Conservation (phyloP, 2,329 filamentous ascomycete species). For the Curvularia verruculosa region DNA sequence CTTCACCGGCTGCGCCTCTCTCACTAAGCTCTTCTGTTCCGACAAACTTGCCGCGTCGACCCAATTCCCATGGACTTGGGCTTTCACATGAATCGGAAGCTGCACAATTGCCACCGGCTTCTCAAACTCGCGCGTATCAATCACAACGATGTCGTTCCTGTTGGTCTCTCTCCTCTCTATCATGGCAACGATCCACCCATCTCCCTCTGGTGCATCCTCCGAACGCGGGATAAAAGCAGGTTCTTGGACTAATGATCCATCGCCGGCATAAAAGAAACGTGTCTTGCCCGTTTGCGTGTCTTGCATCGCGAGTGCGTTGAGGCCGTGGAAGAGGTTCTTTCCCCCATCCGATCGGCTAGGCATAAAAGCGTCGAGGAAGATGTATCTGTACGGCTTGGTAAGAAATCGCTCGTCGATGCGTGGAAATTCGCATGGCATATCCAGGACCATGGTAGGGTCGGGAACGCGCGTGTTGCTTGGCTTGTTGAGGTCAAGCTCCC, state of each 20-base stretch:
- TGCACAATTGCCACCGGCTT: constrained; percentile 47
- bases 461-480: constrained; percentile 21
- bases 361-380: constrained; percentile 2
- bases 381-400: constrained; percentile 14
- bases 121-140: constrained; percentile 48
- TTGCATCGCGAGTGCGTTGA: constrained; percentile 17
- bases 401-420: constrained; percentile 52
- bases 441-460: constrained; percentile 41
- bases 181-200: constrained; percentile 57
- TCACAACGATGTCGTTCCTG: constrained; percentile 41
- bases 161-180: constrained; percentile 45
- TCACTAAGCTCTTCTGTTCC: not conserved
- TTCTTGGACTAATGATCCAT: constrained; percentile 54
- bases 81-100: constrained; percentile 43
- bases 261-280: constrained; percentile 36
- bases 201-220: constrained; percentile 52
- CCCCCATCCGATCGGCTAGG: not conserved
- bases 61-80: constrained; percentile 54
- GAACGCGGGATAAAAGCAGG: constrained; percentile 57
- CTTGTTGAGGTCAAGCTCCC: constrained; percentile 40
- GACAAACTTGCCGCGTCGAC: constrained; percentile 35
- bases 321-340: constrained; percentile 8
- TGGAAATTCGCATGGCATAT: constrained; percentile 49
- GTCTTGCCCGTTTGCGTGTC: constrained; percentile 25
- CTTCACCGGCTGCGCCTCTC: not conserved